These are phyloP conservation scores for Magnaporthiopsis poae DNA, from an alignment of 2,329 filamentous ascomycete species.

Conservation along the genomic window DNA sequence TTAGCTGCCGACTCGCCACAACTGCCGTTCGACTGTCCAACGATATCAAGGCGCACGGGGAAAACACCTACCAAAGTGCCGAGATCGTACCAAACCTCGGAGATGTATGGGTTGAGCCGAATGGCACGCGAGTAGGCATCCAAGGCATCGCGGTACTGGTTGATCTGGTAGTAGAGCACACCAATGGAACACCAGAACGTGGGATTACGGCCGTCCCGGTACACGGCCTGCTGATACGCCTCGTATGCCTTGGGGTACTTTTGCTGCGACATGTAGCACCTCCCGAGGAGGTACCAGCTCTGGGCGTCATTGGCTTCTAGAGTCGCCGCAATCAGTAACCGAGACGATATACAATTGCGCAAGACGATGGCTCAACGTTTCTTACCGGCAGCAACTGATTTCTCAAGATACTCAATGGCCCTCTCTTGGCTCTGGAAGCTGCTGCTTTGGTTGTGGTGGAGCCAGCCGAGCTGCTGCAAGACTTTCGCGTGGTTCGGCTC, in stretches of 20 bases:
- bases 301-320: conserved; percentile 87
- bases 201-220: conserved; percentile 91
- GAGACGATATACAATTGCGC: not conserved
- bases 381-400: conserved; percentile 85
- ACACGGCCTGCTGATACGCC: conserved; percentile 96
- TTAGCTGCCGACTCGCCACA: not conserved
- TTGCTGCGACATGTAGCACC: conserved; percentile 98
- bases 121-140: conserved; percentile 97
- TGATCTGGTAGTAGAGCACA: conserved; percentile 98
- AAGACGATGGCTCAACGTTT: conserved; percentile 9
- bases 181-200: conserved; percentile 99
- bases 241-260: conserved; percentile 98
- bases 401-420: conserved; percentile 93
- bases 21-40: not conserved
- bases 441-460: conserved; percentile 91
- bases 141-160: conserved; percentile 94
- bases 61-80: conserved; percentile 70
- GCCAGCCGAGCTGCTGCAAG: conserved; percentile 91
- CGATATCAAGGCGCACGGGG: no score
- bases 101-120: conserved; percentile 92
- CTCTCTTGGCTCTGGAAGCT: conserved; percentile 87
- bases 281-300: conserved; percentile 94
- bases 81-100: conserved; percentile 97
- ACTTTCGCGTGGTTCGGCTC: conserved; percentile 97
- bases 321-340: conserved; percentile 18